Evolutionary conservation across 108 stramenopile species (phyloP), one percentile per base, ranked within the genome.

Genomic region (Bacterosira constricta): DNA sequence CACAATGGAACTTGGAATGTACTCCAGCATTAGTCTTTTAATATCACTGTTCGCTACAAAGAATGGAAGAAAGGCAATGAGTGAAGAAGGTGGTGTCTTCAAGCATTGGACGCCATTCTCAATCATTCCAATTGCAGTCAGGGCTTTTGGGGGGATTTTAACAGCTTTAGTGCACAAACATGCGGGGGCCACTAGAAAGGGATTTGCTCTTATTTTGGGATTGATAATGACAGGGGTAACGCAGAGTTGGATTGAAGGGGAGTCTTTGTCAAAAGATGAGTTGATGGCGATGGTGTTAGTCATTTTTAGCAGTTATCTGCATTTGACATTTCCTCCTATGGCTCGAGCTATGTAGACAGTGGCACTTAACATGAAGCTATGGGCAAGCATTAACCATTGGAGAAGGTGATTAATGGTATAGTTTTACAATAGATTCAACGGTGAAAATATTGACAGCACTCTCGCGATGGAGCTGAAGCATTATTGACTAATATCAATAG

Each of bases 111-210:
- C 73, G 15, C 74, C 73, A 34, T 49, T 56, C 41, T 79, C 83
- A 23, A 54, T 84, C 7, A 74, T 87, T 60, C 86, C 86, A 41
- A 63, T 87, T 17, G 50, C 66, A 20, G 70, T 66, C 10, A 79
- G 92, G 30, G 87, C 95, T 1, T 51, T 76, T n/a, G 95, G 95
- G 20, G 95, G 95, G 18, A 66, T 96, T 41, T 37, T 94, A 18
- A 90, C 90, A 3, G 95, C 88, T 7, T 73, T 90, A 21, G 94
- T 95, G 23, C 83, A 83, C 30, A 92, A 92, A 70, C 81, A 89
- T 70, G 87, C 88, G 9, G 91, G 91, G 23, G 75, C 83, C 4
- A 88, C 88, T 13, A 59, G 81, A 23, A 91, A 91, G 59, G 90
- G 90, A 21, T 91, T 88, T 81, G 86, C 85, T 37, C 68, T 88